Base-by-base conservation (phyloP, 1,139 yeast genomes). In the Pichia norvegensis region DNA sequence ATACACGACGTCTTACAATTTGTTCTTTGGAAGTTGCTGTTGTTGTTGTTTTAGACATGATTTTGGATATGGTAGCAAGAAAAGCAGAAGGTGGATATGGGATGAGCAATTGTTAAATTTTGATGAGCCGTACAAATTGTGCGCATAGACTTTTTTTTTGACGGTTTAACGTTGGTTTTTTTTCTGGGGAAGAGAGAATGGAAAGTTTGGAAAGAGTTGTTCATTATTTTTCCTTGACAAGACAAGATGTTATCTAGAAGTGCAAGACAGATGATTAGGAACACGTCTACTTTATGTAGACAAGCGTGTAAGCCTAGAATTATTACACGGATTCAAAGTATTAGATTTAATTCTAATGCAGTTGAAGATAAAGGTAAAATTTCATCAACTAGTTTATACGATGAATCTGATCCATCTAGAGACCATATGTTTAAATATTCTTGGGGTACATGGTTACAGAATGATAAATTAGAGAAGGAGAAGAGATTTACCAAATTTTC, bases 361-460 rank as follows among this genome's bases (percentile, higher is more conserved):
- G 16, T 27, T 4, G 21, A 11, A 10, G 11, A 8, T 11, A 25
- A 25, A 31, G 45, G 44, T 22, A 49, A 46, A 25, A 4, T 35
- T 7, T 45, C 53, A 6, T 31, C 49, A 3, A 52, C 55, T 4
- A 46, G 44, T 27, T 38, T 52, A 14, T 50, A 41, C 31, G 46
- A 48, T 44, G 51, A 51, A 43, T 88, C 83, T 57, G 55, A 52
- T 43, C 88, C 90, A 17, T 73, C 79, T 51, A 75, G 95, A 63
- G 77, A 76, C 50, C 74, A 79, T 44, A 86, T 90, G 58, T 90
- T 86, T 70, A 79, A 83, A 60, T 92, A 88, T 63, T 72, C 92
- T 4, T 90, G 97, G 95, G 98, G 98, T 42, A 75, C 95, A 4
- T 92, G 97, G 97, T 68, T 90, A 59, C 77, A 73, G 51, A 78